A percentile compares a stretch with the other conserved stretches of the same genome.
phyloP scores from a whole-genome alignment of 805 yeast genomes.

The Candida tallmaniae region DNA sequence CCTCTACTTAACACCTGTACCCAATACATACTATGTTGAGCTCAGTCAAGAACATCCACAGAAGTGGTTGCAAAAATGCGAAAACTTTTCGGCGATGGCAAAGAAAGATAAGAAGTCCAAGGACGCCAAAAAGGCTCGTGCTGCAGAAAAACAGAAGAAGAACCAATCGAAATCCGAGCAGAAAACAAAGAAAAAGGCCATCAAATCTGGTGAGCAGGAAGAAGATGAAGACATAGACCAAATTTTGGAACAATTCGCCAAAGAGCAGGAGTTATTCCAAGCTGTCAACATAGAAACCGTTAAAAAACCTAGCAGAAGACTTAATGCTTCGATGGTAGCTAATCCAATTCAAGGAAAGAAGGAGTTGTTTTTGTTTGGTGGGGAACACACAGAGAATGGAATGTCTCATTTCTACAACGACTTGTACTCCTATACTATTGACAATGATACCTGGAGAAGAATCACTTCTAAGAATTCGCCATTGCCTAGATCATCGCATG shows the following conservation, averaged over 20 bases:
- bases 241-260: slow-evolving; percentile 68
- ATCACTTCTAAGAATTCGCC: slow-evolving; percentile 83
- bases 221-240: slow-evolving; percentile 89
- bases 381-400: slow-evolving; percentile 58
- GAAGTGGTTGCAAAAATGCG: slow-evolving; percentile 3
- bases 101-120: slow-evolving; percentile 82
- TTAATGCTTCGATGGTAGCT: slow-evolving; percentile 71
- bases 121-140: slow-evolving; percentile 86
- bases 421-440: slow-evolving; percentile 64
- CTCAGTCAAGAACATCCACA: no score
- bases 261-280: slow-evolving; percentile 75
- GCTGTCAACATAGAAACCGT: slow-evolving; percentile 60
- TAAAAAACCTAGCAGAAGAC: slow-evolving; percentile 60
- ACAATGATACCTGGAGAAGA: slow-evolving; percentile 76
- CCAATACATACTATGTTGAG: no score
- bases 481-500: slow-evolving; percentile 88
- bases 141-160: slow-evolving; percentile 79
- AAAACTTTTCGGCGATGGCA: slow-evolving; percentile 53
- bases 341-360: slow-evolving; percentile 70
- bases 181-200: slow-evolving; percentile 70
- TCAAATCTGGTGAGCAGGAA: slow-evolving; percentile 73
- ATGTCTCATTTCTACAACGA: slow-evolving; percentile 78
- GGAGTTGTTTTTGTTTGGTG: slow-evolving; percentile 86
- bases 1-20: no score
- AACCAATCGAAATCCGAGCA: slow-evolving; percentile 66